phyloP scores from a whole-genome alignment of 2,329 filamentous ascomycete genomes.

The Hypoxylon sp. region DNA sequence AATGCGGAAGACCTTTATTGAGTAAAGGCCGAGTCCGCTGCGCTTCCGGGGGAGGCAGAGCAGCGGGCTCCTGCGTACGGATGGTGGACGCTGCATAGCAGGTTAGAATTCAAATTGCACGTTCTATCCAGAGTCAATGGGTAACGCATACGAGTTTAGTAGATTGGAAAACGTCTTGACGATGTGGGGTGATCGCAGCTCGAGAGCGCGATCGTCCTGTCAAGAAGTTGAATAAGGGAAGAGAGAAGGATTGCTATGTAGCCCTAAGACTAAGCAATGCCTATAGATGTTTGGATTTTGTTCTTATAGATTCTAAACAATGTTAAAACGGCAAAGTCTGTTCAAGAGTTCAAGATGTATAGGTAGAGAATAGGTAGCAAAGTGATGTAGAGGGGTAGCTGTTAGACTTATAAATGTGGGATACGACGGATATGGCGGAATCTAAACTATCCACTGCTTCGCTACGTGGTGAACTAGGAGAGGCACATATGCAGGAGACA shows the following conservation, averaged over 20 bases:
- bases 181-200: slow-evolving; percentile 68
- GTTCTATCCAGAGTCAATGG: slow-evolving; percentile 2
- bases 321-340: slow-evolving; percentile 6
- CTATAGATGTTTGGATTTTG: not conserved
- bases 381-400: slow-evolving; percentile 12
- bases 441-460: slow-evolving; percentile 21
- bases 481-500: slow-evolving; percentile 28
- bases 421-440: slow-evolving; percentile 28
- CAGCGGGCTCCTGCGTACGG: slow-evolving; percentile 96
- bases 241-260: slow-evolving; percentile 10
- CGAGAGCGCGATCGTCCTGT: slow-evolving; percentile 61
- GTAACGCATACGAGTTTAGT: slow-evolving; percentile 83
- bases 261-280: not conserved
- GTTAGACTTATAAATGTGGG: slow-evolving; percentile 24
- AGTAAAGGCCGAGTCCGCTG: slow-evolving; percentile 72
- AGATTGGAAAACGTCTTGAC: slow-evolving; percentile 99
- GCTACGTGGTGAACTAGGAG: slow-evolving; percentile 19
- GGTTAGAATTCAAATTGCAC: slow-evolving; percentile 23
- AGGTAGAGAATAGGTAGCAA: slow-evolving; percentile 5
- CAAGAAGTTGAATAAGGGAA: slow-evolving; percentile 15
- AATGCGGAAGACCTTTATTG: slow-evolving; percentile 57
- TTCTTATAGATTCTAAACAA: slow-evolving; percentile 6
- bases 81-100: slow-evolving; percentile 77
- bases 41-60: slow-evolving; percentile 85
- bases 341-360: slow-evolving; percentile 1